phyloP scores from a whole-genome alignment of 768 basidiomycete genomes.

The Naganishia friedmannii region DNA sequence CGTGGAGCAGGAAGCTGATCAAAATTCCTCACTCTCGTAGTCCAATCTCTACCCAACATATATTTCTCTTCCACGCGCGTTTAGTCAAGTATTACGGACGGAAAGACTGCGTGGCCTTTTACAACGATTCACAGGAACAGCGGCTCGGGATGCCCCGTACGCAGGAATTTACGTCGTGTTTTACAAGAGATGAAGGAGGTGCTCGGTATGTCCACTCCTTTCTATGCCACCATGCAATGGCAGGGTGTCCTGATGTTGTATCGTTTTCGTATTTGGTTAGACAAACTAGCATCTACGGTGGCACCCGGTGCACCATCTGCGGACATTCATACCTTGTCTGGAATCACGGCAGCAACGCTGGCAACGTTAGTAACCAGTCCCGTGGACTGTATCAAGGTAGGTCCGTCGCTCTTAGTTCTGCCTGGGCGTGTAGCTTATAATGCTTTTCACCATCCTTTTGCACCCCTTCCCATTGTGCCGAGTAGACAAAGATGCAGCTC shows the following conservation, averaged over 20 bases:
- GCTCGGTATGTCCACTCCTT: slow-evolving; percentile 57
- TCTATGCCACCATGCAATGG: not conserved
- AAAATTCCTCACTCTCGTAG: slow-evolving; percentile 27
- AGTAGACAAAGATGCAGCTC: slow-evolving; percentile 86
- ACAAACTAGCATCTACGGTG: slow-evolving; percentile 23
- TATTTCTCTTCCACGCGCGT: slow-evolving; percentile 40
- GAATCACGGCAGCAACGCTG: slow-evolving; percentile 75
- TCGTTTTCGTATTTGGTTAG: not conserved
- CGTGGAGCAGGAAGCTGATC: not conserved
- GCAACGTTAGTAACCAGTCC: slow-evolving; percentile 85
- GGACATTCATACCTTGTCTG: slow-evolving; percentile 53
- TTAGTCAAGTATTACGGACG: slow-evolving; percentile 44
- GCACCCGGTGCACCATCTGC: slow-evolving; percentile 45
- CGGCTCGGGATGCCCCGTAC: slow-evolving; percentile 90
- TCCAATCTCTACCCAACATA: slow-evolving; percentile 45
- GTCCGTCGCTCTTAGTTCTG: slow-evolving; percentile 12
- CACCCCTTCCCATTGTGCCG: not conserved
- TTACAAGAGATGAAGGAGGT: slow-evolving; percentile 83
- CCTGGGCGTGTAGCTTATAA: not conserved
- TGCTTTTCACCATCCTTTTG: slow-evolving; percentile 22
- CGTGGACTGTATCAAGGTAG: slow-evolving; percentile 88
- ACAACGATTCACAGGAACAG: slow-evolving; percentile 80
- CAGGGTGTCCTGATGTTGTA: slow-evolving; percentile 2
- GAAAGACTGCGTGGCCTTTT: slow-evolving; percentile 73
- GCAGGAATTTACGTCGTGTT: slow-evolving; percentile 83